phyloP scores from a whole-genome alignment of 2,329 filamentous ascomycete genomes.

The Beauveria sp. region DNA sequence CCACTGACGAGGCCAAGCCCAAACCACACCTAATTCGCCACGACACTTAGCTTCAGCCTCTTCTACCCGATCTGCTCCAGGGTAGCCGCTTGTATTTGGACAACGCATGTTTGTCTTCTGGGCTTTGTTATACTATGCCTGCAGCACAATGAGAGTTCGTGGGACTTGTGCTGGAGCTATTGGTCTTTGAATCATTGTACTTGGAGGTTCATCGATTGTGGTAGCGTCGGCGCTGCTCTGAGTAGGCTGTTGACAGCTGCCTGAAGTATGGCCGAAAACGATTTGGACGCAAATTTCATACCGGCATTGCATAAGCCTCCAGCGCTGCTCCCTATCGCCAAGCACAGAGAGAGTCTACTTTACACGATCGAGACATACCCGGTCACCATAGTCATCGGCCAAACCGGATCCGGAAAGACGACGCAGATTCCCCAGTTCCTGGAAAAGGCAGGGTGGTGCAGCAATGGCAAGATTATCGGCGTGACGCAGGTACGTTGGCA shows the following conservation, averaged over 20 bases:
- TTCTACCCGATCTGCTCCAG: not conserved
- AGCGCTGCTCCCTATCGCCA: conserved; percentile 76
- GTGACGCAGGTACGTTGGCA: conserved; percentile 69
- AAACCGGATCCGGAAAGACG: conserved; percentile 92
- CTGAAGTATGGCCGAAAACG: conserved; percentile 45
- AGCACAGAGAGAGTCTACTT: conserved; percentile 69
- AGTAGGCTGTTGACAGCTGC: not conserved
- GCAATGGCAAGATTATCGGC: conserved; percentile 72
- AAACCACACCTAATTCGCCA: conserved; percentile 21
- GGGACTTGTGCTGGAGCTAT: not conserved
- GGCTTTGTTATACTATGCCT: not conserved
- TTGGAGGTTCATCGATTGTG: not conserved
- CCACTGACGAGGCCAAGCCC: conserved; percentile 20
- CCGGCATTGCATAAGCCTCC: conserved; percentile 81
- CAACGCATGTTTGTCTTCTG: not conserved
- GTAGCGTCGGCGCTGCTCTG: not conserved
- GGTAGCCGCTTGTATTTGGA: not conserved
- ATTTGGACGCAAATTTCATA: conserved; percentile 56
- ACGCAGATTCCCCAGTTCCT: conserved; percentile 93
- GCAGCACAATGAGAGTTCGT: too few relatives aligned
- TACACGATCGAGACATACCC: conserved; percentile 80
- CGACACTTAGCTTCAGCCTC: conserved; percentile 12
- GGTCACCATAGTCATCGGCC: conserved; percentile 83
- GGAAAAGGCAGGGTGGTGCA: conserved; percentile 81
- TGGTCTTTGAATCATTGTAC: not conserved